Base-by-base conservation (phyloP, 139 green algal species). In the Coelastrella sp. region DNA sequence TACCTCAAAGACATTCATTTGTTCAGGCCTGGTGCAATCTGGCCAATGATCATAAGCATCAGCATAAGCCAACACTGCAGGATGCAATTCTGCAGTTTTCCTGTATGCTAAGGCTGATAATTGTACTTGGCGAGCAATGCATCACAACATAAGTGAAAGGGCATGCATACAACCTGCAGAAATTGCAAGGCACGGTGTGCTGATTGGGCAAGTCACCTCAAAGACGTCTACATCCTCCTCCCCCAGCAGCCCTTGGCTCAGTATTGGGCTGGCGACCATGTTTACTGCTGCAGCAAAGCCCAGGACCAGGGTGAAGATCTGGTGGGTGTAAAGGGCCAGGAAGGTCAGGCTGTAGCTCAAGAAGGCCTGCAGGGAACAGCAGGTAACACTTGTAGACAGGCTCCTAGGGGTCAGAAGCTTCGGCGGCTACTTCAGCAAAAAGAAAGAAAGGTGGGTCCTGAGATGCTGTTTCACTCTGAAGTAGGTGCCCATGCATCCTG, bases 211-310 rank as follows among this genome's bases (percentile, higher is more conserved):
- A 78, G 12, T 81, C 35, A 85, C 80, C 58, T 72, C 59, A 56
- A 73, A 85, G 6, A 85, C 80, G 9, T 85, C 58, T 19, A 85
- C 58, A 19, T 73, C 80, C 17, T 85, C 80, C 7, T 85, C 17
- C 11, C 80, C 80, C 10, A 85, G 80, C 58, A 85, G 14, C 4
- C 80, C 80, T 58, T 66, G 4, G 6, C 58, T 74, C 58, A 85
- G 56, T 4, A 73, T 22, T 0, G 80, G 80, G 80, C 22, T 56
- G 19, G 80, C 59, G 9, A 73, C 59, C 59, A 85, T 17, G 19
- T 73, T 85, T 56, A 9, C 35, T 10, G 59, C 80, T 15, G 35
- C 80, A 56, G 57, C 58, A 10, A 73, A 10, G 8, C 19, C 59
- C 58, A 85, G 12, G 7, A 58, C 80, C 8, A 85, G 10, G 4